A percentile compares a stretch with the other conserved stretches of the same genome.
Conservation (phyloP, 768 basidiomycete genomes). For the Lactifluus hygrophoroides region DNA sequence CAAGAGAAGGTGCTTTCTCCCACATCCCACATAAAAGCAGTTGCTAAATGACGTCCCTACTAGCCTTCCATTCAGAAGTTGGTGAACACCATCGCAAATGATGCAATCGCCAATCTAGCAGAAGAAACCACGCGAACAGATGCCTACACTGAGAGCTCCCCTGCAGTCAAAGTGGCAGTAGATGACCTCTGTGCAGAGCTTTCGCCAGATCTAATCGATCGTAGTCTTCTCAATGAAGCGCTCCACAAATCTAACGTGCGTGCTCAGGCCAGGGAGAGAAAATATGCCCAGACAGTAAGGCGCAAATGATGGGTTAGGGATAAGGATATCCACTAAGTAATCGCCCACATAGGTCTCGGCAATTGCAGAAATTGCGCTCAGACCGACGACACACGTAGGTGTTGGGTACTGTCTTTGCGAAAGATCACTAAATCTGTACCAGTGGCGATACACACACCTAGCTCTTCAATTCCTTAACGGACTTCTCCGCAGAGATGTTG, state of each 20-base stretch:
- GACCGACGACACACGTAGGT: slow-evolving; percentile 65
- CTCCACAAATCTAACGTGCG: slow-evolving; percentile 36
- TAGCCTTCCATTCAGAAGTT: slow-evolving; percentile 75
- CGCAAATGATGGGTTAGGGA: neutral
- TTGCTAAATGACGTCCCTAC: neutral
- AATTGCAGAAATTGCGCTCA: slow-evolving; percentile 51
- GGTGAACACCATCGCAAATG: slow-evolving; percentile 50
- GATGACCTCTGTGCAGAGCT: slow-evolving; percentile 44
- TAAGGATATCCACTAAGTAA: slow-evolving; percentile 1
- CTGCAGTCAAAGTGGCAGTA: slow-evolving; percentile 41
- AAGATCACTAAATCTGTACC: slow-evolving; percentile 8
- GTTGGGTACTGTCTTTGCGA: slow-evolving; percentile 6
- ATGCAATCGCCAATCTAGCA: slow-evolving; percentile 49
- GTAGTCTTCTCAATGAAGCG: slow-evolving; percentile 37
- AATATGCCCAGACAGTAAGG: slow-evolving; percentile 44
- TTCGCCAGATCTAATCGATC: slow-evolving; percentile 34
- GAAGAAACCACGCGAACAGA: slow-evolving; percentile 62
- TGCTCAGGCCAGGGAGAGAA: slow-evolving; percentile 35
- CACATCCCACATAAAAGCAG: neutral
- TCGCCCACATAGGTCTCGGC: slow-evolving; percentile 39
- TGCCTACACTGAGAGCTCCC: slow-evolving; percentile 43
- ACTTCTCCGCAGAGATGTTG: slow-evolving; percentile 55
- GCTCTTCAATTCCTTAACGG: slow-evolving; percentile 52
- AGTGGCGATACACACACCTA: slow-evolving; percentile 82
- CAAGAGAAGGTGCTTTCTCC: slow-evolving; percentile 62